Conservation (phyloP, 1,139 yeast genomes). For the Blastobotrys persicus region DNA sequence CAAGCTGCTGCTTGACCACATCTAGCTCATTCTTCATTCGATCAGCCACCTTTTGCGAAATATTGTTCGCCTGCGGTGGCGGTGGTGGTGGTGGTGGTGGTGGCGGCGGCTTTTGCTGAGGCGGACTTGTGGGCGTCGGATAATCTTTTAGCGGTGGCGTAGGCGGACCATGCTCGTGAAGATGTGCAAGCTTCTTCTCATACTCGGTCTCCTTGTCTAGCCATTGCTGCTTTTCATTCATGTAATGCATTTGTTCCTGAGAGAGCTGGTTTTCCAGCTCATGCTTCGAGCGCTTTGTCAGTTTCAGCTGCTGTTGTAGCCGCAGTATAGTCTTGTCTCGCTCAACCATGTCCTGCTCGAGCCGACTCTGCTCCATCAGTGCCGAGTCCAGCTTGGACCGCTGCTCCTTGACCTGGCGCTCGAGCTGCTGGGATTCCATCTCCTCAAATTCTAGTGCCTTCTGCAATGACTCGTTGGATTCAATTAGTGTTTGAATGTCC, state of each 20-base stretch:
- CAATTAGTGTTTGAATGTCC: conserved; percentile 8
- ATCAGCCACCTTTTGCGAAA: conserved; percentile 19
- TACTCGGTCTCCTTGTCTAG: conserved; percentile 33
- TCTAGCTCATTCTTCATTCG: conserved; percentile 27
- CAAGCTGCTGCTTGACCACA: conserved; percentile 32
- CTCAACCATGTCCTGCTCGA: conserved; percentile 34
- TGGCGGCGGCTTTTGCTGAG: conserved; percentile 4
- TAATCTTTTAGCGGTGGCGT: conserved; percentile 5
- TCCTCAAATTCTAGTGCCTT: conserved; percentile 32
- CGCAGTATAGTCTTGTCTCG: conserved; percentile 26
- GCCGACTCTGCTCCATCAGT: conserved; percentile 26
- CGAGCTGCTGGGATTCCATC: conserved; percentile 27
- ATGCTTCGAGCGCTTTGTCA: conserved; percentile 25
- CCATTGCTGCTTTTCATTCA: conserved; percentile 37
- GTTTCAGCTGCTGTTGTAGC: conserved; percentile 27
- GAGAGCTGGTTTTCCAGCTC: conserved; percentile 28
- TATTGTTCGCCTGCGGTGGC: conserved; percentile 1
- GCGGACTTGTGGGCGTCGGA: not conserved
- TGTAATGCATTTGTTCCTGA: conserved; percentile 32
- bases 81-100: conserved; percentile 10
- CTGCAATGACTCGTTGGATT: conserved; percentile 25
- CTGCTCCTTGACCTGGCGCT: conserved; percentile 25
- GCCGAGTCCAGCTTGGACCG: conserved; percentile 23
- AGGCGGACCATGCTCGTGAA: not conserved
- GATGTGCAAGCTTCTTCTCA: conserved; percentile 23